Evolutionary conservation across 228 moss, liverwort and hornwort genomes (phyloP).

Genomic region (Sphagnum magellanicum): DNA sequence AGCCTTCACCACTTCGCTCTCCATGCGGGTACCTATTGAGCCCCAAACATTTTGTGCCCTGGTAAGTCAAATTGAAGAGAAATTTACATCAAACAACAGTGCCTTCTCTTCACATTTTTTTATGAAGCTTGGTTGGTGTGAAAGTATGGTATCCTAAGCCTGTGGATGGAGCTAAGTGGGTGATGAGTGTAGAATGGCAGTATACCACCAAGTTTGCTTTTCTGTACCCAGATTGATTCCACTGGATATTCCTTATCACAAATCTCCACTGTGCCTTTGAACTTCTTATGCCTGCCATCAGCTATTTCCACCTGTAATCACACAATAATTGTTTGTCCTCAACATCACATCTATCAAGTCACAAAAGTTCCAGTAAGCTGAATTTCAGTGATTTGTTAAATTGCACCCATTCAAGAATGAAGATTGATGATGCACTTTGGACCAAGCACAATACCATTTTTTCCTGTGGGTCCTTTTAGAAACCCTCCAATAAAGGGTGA

Average conservation of each 20-base stretch:
- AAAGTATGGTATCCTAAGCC: too few relatives aligned
- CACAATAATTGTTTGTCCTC: not conserved
- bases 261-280: slow-evolving; percentile 40
- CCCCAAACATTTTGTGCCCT: not conserved
- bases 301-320: slow-evolving; percentile 33
- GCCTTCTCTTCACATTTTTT: too few relatives aligned
- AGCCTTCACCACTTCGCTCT: slow-evolving; percentile 51
- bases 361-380: not conserved
- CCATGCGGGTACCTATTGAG: slow-evolving; percentile 40
- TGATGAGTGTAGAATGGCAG: too few relatives aligned
- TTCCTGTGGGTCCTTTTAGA: too few relatives aligned
- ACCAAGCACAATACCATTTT: too few relatives aligned
- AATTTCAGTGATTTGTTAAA: not conserved
- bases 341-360: not conserved
- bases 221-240: slow-evolving; percentile 63
- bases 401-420: not conserved
- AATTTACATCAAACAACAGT: too few relatives aligned
- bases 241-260: slow-evolving; percentile 43
- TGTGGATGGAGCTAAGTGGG: too few relatives aligned
- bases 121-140: too few relatives aligned
- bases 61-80: not conserved
- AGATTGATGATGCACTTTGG: not conserved
- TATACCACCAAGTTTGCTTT: slow-evolving; percentile 21
- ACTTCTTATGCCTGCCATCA: slow-evolving; percentile 29
- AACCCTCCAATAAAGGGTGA: too few relatives aligned